These are phyloP conservation scores for Taphrina confusa DNA, from an alignment of 1,139 yeast species.

Conservation along the genomic window DNA sequence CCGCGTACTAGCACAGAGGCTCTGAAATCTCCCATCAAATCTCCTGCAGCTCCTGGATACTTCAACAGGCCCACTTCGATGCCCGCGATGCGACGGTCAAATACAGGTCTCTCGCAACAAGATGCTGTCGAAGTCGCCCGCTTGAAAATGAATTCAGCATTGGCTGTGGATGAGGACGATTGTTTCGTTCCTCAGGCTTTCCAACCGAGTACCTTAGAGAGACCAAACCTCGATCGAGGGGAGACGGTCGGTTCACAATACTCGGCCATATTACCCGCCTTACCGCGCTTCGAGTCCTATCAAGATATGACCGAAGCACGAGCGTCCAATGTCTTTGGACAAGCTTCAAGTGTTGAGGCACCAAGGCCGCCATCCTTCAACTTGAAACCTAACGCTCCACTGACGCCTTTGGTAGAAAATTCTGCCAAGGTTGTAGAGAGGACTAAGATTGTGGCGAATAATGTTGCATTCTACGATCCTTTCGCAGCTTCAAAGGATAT, in stretches of 20 bases:
- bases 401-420: too few relatives aligned
- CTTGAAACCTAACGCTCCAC: not conserved
- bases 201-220: not conserved
- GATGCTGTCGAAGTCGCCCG: conserved; percentile 13
- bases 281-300: not conserved
- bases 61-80: not conserved
- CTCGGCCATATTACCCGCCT: not conserved
- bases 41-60: not conserved
- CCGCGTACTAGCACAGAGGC: not conserved
- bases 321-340: not conserved
- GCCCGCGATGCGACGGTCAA: not conserved
- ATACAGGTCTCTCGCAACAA: conserved; percentile 6
- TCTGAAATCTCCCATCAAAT: not conserved
- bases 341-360: not conserved
- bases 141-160: not conserved
- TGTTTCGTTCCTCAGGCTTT: conserved; percentile 7
- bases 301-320: not conserved
- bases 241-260: not conserved
- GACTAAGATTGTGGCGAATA: conserved; percentile 11
- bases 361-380: not conserved
- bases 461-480: conserved; percentile 28
- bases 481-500: not conserved
- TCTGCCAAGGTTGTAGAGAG: conserved; percentile 5
- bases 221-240: not conserved
- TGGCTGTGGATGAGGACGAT: not conserved